Conservation (phyloP, 1,284 basidiomycete genomes). For the Fomitopsis schrenkii region DNA sequence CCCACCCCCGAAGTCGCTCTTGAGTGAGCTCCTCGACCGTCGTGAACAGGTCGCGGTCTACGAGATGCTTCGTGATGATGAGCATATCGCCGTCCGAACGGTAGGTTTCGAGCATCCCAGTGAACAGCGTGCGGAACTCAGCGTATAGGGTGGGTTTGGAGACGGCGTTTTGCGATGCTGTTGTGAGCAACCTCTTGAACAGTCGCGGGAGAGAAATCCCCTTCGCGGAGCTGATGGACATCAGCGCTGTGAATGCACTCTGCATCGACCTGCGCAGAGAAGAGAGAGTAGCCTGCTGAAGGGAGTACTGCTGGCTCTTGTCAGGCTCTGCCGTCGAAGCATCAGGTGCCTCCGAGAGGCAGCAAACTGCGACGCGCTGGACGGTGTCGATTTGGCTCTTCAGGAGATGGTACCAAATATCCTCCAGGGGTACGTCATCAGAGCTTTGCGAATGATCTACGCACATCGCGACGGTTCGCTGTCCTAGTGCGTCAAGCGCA, state of each 20-base stretch:
- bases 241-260: constrained; percentile 79
- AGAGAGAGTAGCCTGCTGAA: constrained; percentile 36
- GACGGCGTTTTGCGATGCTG: constrained; percentile 42
- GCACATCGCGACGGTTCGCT: constrained; percentile 64
- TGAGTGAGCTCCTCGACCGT: constrained; percentile 49
- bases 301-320: not conserved
- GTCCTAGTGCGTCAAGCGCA: constrained; percentile 51
- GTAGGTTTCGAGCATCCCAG: constrained; percentile 94
- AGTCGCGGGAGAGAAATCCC: constrained; percentile 87
- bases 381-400: constrained; percentile 79
- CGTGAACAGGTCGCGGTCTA: constrained; percentile 81
- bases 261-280: constrained; percentile 76
- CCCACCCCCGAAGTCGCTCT: constrained; percentile 27
- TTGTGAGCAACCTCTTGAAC: constrained; percentile 86
- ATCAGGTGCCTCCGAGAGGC: constrained; percentile 24
- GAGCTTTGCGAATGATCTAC: constrained; percentile 52
- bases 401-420: constrained; percentile 88
- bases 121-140: constrained; percentile 88
- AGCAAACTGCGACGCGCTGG: constrained; percentile 58
- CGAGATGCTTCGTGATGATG: constrained; percentile 80
- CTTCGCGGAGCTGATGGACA: constrained; percentile 80
- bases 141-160: constrained; percentile 73
- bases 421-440: constrained; percentile 61
- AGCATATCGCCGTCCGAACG: constrained; percentile 89
- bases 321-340: constrained; percentile 16